phyloP scores from a whole-genome alignment of 108 stramenopile genomes.

The Parietichytrium sp. region DNA sequence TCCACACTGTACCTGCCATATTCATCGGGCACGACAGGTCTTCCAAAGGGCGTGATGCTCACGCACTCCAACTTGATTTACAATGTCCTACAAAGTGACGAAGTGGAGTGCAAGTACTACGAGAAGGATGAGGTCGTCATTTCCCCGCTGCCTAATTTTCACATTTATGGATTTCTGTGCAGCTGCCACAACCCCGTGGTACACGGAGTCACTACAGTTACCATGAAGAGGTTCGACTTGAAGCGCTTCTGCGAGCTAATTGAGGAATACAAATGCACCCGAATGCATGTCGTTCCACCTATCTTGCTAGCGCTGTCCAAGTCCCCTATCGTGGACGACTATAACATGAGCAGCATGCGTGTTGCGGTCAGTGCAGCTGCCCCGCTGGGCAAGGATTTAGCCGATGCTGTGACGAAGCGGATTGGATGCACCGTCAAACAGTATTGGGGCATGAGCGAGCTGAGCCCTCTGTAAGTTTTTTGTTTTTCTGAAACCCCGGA shows the following conservation, averaged over 20 bases:
- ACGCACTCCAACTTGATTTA: constrained; percentile 76
- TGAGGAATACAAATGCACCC: constrained; percentile 64
- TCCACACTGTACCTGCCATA: constrained; percentile 73
- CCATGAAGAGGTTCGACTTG: constrained; percentile 77
- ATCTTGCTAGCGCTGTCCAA: constrained; percentile 62
- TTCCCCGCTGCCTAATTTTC: constrained; percentile 84
- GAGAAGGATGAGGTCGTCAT: constrained; percentile 56
- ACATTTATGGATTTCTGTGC: constrained; percentile 78
- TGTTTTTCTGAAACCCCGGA: neutral
- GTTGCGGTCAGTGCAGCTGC: constrained; percentile 78
- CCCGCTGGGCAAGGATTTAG: constrained; percentile 72
- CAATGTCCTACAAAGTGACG: constrained; percentile 71
- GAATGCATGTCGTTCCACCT: constrained; percentile 86
- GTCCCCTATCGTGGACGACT: constrained; percentile 74
- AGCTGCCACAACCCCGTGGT: constrained; percentile 66
- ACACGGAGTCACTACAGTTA: constrained; percentile 71
- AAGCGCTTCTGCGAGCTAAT: constrained; percentile 71
- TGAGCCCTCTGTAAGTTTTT: neutral
- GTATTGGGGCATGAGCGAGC: constrained; percentile 84
- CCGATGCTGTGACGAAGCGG: constrained; percentile 66
- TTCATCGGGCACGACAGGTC: constrained; percentile 88
- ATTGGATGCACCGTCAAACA: constrained; percentile 71
- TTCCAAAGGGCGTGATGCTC: constrained; percentile 86
- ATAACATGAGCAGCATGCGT: constrained; percentile 67
- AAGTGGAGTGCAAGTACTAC: constrained; percentile 56